Base-by-base conservation (phyloP, 345 rosid genomes). In the Sisymbrium altissimum region DNA sequence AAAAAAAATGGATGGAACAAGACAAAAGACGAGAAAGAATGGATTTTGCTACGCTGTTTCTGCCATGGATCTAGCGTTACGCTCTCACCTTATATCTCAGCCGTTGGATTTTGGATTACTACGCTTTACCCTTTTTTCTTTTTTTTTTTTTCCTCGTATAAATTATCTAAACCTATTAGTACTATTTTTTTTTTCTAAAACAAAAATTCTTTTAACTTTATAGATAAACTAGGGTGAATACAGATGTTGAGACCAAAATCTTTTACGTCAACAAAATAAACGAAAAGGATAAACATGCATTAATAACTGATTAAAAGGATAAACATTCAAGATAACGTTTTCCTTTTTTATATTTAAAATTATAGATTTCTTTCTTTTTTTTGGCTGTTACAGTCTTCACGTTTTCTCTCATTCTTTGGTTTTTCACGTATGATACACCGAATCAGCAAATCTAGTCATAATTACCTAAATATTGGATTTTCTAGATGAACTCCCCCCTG, bases 41-140 rank as follows among this genome's bases (percentile, higher is more conserved):
- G 33, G 68, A 62, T 70, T 69, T 69, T 62, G 79, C 75, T 69
- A 76, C 79, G 75, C 36, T 69, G 79, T 70, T 70, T 76, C 60
- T 63, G 79, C 60, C 70, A 63, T 76, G 70, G 75, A 76, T 76
- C 39, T 69, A 76, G 79, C 70, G 70, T 38, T 70, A 70, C 43
- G 48, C 48, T 70, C 4, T 76, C n/a, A 17, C 18, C 44, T 69
- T 69, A 8, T 76, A 76, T 76, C 56, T 76, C 29, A 2, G 59
- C 78, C 78, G 72, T 74, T 66, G 10, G 65, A 56, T 66, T 39
- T 64, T 1, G 0, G 52, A 39, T 52, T 50, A 0, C 0, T 13
- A 4, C 19, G 1, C 29, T 19, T 59, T 6, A 0, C 0, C 2
- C 2, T 13, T 13, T 19, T 19, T n/a, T 23, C 18, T 12, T 15